Evolutionary conservation across 139 green algal genomes (phyloP).

Genomic region (Nannochloris sp.): DNA sequence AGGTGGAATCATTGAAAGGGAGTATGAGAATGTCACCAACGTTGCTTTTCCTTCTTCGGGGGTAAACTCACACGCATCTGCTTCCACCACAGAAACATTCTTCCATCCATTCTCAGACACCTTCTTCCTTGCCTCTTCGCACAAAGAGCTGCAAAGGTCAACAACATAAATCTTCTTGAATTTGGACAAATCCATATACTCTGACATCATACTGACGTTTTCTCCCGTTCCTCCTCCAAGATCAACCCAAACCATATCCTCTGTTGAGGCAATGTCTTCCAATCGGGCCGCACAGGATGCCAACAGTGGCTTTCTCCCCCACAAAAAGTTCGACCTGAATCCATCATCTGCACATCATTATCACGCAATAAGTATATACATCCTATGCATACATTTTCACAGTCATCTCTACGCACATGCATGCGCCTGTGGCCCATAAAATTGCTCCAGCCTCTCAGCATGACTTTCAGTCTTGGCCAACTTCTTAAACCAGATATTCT

Average conservation of each 20-base stretch:
- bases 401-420: slow-evolving; percentile 37
- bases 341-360: slow-evolving; percentile 72
- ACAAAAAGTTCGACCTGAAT: slow-evolving; percentile 89
- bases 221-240: slow-evolving; percentile 89
- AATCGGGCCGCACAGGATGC: slow-evolving; percentile 78
- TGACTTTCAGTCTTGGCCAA: slow-evolving; percentile 46
- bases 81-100: slow-evolving; percentile 91
- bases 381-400: not conserved
- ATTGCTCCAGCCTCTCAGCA: slow-evolving; percentile 68
- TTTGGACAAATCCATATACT: slow-evolving; percentile 75
- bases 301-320: slow-evolving; percentile 85
- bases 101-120: slow-evolving; percentile 71
- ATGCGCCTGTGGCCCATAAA: slow-evolving; percentile 72
- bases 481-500: slow-evolving; percentile 79
- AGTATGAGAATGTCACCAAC: slow-evolving; percentile 98
- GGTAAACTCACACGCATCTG: slow-evolving; percentile 82
- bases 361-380: not conserved
- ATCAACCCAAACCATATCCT: slow-evolving; percentile 81
- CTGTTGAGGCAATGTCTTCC: slow-evolving; percentile 9
- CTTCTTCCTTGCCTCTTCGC: slow-evolving; percentile 72
- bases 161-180: slow-evolving; percentile 97
- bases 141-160: slow-evolving; percentile 88
- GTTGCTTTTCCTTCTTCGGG: slow-evolving; percentile 52
- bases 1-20: slow-evolving; percentile 94
- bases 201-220: slow-evolving; percentile 90